These are phyloP conservation scores for Emergomyces africanus DNA, from an alignment of 2,329 filamentous ascomycete species.

Conservation along the genomic window DNA sequence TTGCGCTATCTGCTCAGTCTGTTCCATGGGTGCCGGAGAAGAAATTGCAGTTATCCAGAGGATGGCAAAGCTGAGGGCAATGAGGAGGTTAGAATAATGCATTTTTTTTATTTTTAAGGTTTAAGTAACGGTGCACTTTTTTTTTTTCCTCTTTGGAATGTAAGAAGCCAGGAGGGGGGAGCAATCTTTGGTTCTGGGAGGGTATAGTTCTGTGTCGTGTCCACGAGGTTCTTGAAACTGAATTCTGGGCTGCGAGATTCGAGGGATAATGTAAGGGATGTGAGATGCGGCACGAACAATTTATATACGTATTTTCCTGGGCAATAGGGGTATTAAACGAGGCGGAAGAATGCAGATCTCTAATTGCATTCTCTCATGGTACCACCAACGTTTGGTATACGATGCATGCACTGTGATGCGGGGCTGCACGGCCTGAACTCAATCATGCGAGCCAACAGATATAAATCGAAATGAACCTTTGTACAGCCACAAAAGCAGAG, in stretches of 20 bases:
- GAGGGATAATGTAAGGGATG: not conserved
- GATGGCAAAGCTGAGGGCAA: not conserved
- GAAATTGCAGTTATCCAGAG: not conserved
- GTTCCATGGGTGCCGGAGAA: not conserved
- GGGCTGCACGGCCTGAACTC: not conserved
- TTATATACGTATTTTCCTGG: not conserved
- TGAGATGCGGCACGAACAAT: not conserved
- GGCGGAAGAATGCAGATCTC: not conserved
- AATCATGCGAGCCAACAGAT: not conserved
- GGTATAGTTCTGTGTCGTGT: not conserved
- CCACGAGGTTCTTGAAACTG: not conserved
- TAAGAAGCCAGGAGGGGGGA: not conserved
- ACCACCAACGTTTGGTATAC: not conserved
- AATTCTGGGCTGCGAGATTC: not conserved
- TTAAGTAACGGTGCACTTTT: too few species aligned
- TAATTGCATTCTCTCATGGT: not conserved
- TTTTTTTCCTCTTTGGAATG: not conserved
- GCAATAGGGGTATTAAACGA: not conserved
- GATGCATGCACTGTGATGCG: not conserved
- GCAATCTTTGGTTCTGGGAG: not conserved
- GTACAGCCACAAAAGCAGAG: not conserved
- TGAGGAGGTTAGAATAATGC: not conserved
- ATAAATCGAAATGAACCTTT: too few species aligned
- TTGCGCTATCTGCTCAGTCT: not conserved
- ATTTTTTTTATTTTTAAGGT: not conserved